Evolutionary conservation across 805 yeast genomes (phyloP), one percentile per base, ranked within the genome.

Genomic region (Yueomyces sinensis): DNA sequence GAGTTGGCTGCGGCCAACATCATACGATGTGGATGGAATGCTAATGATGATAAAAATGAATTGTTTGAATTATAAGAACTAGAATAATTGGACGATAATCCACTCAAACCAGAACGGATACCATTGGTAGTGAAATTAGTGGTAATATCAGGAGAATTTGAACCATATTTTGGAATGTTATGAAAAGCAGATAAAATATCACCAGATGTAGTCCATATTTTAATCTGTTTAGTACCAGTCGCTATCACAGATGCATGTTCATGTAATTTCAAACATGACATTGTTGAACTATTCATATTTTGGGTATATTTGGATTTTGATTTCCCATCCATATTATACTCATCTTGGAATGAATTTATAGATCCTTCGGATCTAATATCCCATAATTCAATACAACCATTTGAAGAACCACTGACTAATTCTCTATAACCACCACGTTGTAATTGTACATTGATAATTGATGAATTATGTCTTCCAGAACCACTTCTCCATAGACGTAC

Each of bases 391-490:
- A 91, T 80, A 31, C 66, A 63, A 2, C 98, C 96, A 49, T 82
- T 91, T 0, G 81, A 61, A 7, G 80, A 68, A 0, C 94, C 97
- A 42, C 89, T 76, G 3, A 80, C 79, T 31, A 91, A 66, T 52
- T 91, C 98, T 37, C 98, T 67, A 46, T 74, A 74, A 0, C 98
- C 98, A 27, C 98, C 98, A 47, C 98, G 68, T 62, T 91, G 98
- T 93, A 91, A 80, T 49, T 83, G 94, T 9, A 87, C 76, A 44
- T 81, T 83, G 31, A 76, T 64, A 30, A 89, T 74, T 46, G 83
- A 68, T 3, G 67, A 53, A 30, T 74, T 67, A 37, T 65, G 63
- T 15, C 49, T 54, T n/a, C 58, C 51, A 19, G 52, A 55, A n/a
- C 56, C 54, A n/a, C 68, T 64, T 43, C 73, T 70, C 94, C 96